Evolutionary conservation across 768 basidiomycete species (phyloP).

Genomic region (Tricholoma matsutake): DNA sequence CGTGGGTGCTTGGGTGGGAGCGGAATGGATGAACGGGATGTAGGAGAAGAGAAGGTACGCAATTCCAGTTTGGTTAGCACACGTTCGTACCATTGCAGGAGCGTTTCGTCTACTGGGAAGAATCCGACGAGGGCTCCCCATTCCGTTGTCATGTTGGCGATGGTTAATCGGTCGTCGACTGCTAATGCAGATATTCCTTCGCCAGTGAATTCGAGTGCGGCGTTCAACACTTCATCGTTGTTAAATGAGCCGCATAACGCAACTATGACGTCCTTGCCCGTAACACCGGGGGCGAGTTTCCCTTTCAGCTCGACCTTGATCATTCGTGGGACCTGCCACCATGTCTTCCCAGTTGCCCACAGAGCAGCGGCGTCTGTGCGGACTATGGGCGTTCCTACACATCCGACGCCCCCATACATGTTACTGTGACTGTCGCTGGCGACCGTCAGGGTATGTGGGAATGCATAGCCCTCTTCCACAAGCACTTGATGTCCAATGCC

Average conservation of each 20-base stretch:
- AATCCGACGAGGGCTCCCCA: conserved; percentile 98
- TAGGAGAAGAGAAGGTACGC: conserved; percentile 63
- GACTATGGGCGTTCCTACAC: conserved; percentile 96
- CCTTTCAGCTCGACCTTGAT: conserved; percentile 92
- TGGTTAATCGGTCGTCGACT: conserved; percentile 92
- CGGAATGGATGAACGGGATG: conserved; percentile 50
- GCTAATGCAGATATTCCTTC: conserved; percentile 75
- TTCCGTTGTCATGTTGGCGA: conserved; percentile 99
- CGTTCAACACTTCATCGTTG: conserved; percentile 94
- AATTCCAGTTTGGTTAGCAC: conserved; percentile 70
- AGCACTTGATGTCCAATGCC: conserved; percentile 98
- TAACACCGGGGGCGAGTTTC: conserved; percentile 80
- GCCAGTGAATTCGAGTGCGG: conserved; percentile 94
- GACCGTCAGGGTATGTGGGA: conserved; percentile 92
- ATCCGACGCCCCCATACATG: conserved; percentile 98
- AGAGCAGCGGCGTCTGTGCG: conserved; percentile 92
- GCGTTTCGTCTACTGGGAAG: conserved; percentile 85
- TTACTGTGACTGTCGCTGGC: conserved; percentile 97
- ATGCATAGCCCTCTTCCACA: conserved; percentile 98
- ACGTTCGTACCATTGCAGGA: conserved; percentile 84
- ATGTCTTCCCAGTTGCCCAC: conserved; percentile 98
- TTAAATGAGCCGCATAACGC: conserved; percentile 96
- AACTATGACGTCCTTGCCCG: conserved; percentile 97
- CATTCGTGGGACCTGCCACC: conserved; percentile 99
- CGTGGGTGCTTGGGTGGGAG: conserved; percentile 81